phyloP scores from a whole-genome alignment of 2,329 filamentous ascomycete species.

The Calonectria ilicicola region DNA sequence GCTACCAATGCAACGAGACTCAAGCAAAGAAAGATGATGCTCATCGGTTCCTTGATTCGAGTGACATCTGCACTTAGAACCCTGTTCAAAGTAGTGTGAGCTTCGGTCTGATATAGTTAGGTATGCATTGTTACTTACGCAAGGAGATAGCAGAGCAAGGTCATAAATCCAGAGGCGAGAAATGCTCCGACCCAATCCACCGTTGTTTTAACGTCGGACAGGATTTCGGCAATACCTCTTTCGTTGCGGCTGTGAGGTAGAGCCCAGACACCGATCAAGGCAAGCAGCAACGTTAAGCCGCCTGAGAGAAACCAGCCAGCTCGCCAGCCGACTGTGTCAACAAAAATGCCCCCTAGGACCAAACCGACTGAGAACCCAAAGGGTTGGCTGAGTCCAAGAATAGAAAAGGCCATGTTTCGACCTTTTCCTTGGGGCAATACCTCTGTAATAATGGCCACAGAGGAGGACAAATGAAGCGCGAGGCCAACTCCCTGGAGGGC shows the following conservation, averaged over 20 bases:
- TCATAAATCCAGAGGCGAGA: slow-evolving; percentile 59
- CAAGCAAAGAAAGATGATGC: slow-evolving; percentile 59
- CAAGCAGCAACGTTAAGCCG: slow-evolving; percentile 50
- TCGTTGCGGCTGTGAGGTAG: slow-evolving; percentile 45
- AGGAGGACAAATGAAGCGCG: slow-evolving; percentile 50
- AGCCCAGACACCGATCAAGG: slow-evolving; percentile 50
- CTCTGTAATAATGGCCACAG: slow-evolving; percentile 49
- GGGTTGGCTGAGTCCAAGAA: slow-evolving; percentile 58
- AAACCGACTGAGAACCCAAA: slow-evolving; percentile 64
- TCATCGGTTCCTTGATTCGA: slow-evolving; percentile 56
- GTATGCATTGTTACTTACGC: slow-evolving; percentile 53
- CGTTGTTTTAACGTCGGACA: slow-evolving; percentile 46
- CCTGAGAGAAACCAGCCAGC: slow-evolving; percentile 57
- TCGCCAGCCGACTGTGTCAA: slow-evolving; percentile 61
- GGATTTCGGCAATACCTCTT: slow-evolving; percentile 39
- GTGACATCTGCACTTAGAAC: slow-evolving; percentile 52
- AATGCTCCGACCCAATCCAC: slow-evolving; percentile 67
- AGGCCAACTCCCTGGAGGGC: slow-evolving; percentile 54
- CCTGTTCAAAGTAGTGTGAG: slow-evolving; percentile 29
- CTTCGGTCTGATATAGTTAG: background rate
- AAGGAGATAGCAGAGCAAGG: slow-evolving; percentile 65
- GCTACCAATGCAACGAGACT: slow-evolving; percentile 56
- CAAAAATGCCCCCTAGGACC: slow-evolving; percentile 61
- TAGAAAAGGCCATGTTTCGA: slow-evolving; percentile 57
- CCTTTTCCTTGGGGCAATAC: slow-evolving; percentile 46